Evolutionary conservation across 2,329 filamentous ascomycete genomes (phyloP), one percentile per base, ranked within the genome.

Genomic region (Zelopaecilomyces penicillatus): DNA sequence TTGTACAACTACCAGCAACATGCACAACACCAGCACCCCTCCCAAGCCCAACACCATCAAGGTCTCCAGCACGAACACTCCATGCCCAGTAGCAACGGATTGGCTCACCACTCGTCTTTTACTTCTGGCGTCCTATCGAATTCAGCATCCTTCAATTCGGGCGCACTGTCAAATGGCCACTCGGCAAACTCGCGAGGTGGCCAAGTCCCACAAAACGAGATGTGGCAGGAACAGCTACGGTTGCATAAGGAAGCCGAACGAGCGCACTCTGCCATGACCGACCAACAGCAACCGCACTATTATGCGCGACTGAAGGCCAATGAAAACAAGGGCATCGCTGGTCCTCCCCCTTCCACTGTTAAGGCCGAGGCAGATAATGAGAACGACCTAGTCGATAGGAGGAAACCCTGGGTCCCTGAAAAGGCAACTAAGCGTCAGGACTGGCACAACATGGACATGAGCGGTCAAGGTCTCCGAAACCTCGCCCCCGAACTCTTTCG

Each of bases 371-470:
- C 73, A 3, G 63, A 69, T 27, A 68, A 69, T 39, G 77, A 81
- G 39, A 70, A 72, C 45, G 76, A 80, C 47, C 55, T 67, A 11
- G 74, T 75, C 39, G 77, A 81, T 54, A 70, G 75, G 54, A 73
- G 78, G 56, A 66, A 78, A 45, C 79, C 79, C 30, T 75, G 82
- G 55, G 83, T 83, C 56, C 72, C 85, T 44, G 78, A 85, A 48
- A 77, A 78, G 57, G 73, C 77, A 47, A 73, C 77, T 51, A 80
- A 82, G 56, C 73, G 83, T 52, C 85, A 95, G 64, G 85, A 90
- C 57, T 97, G 93, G 93, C 80, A 87, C 63, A 89, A 90, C 52
- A 74, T 98, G 55, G 93, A 98, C 65, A 83, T 97, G 62, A 93
- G 90, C 55, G 93, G 93, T n/a, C 93, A 97, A 68, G 91, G 91